Base-by-base conservation (phyloP, 2,329 filamentous ascomycete genomes). In the Alternaria hordeiaustralica region DNA sequence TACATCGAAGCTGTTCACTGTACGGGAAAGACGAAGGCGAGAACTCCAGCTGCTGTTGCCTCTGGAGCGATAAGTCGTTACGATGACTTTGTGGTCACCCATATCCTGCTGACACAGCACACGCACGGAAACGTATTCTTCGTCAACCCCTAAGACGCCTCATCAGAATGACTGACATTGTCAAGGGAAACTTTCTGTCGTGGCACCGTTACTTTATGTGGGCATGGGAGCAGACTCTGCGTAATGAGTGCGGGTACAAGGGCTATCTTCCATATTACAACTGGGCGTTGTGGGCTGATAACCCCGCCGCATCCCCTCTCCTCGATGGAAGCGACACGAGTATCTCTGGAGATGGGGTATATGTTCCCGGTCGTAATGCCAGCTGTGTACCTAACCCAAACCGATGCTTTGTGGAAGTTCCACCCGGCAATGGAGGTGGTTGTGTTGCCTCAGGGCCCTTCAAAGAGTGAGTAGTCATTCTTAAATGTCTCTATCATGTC, bases 361-460 rank as follows among this genome's bases (percentile, higher is more conserved):
- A 60, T n/a, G 8, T 60, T 12, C 50, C 58, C 2, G 50, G 28
- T 6, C 58, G 58, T 7, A 60, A 60, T 28, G 26, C 4, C 3
- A 55, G 25, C 26, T 60, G 58, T 15, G 50, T 55, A 1, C 58
- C 58, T 10, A 55, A 55, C 21, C 26, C 26, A 18, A 28, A 15
- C 13, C 41, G 50, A 47, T 60, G 58, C 43, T 55, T 60, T 1
- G 50, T 60, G 4, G 26, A 60, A 13, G 15, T 60, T 10, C 49
- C 49, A 7, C 41, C 82, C 0, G 87, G 85, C 15, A 80, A 81
- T 0, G 87, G 87, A 9, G 87, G 87, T 41, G 87, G 86, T 4
- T 88, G 86, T 70, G 79, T 89, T 5, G 78, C 72, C 12, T 79
- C 77, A 0, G 86, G 86, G 0, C 86, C 85, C 0, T 87, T 87